phyloP scores from a whole-genome alignment of 345 rosid genomes.

The Arabis hirsuta region DNA sequence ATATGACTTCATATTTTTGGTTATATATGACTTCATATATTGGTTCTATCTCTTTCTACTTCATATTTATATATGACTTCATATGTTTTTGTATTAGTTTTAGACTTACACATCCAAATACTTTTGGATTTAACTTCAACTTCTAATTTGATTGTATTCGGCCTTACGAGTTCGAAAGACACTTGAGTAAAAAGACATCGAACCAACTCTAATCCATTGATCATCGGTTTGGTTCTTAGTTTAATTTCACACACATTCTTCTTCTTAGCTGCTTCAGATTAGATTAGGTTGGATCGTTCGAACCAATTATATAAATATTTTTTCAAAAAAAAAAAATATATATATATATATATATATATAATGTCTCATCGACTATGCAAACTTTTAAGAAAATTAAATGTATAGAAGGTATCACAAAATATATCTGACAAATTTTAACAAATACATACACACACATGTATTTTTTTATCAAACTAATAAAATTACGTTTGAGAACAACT shows the following conservation, averaged over 20 bases:
- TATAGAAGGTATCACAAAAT: neutral
- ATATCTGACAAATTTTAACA: neutral
- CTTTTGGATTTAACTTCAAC: neutral
- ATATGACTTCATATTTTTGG: neutral
- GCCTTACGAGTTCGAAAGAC: neutral
- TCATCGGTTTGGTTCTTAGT: neutral
- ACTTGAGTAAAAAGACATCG: neutral
- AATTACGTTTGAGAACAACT: neutral
- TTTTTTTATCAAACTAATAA: neutral
- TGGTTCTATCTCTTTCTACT: too few relatives aligned
- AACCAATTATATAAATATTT: neutral
- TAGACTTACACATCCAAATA: neutral
- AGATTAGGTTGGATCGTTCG: neutral
- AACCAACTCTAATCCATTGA: neutral
- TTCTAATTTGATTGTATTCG: neutral
- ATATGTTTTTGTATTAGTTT: neutral
- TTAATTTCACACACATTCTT: neutral
- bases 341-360: too few relatives aligned
- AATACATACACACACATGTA: too few relatives aligned
- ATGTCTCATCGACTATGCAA: neutral
- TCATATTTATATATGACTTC: too few relatives aligned
- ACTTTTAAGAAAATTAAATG: neutral
- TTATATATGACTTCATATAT: neutral
- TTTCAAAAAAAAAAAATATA: neutral
- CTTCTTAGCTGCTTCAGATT: neutral